Percentiles rank a stretch among this genome's conserved stretches.
phyloP scores from a whole-genome alignment of 176 grass and related monocot genomes.

The Triticum timopheevii region DNA sequence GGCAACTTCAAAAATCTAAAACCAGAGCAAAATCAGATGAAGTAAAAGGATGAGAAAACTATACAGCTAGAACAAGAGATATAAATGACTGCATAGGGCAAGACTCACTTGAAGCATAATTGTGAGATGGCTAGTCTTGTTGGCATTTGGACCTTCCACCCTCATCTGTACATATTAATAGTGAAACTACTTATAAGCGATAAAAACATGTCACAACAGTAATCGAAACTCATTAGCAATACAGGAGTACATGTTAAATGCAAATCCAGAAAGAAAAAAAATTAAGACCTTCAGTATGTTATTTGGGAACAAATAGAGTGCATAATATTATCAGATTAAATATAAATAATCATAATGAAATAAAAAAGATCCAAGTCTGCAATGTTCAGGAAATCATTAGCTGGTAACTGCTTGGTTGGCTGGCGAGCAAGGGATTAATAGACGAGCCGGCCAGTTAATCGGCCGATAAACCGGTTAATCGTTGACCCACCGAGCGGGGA shows the following conservation, averaged over 20 bases:
- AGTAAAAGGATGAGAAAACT: background rate
- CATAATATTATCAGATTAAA: slow-evolving; percentile 2
- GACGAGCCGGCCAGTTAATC: background rate
- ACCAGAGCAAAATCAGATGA: slow-evolving; percentile 4
- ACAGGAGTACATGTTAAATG: slow-evolving; percentile 8
- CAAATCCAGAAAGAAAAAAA: background rate
- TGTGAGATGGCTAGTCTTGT: slow-evolving; percentile 79
- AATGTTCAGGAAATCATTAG: background rate
- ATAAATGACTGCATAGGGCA: slow-evolving; percentile 15
- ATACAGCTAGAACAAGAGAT: slow-evolving; percentile 12
- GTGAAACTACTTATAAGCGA: slow-evolving; percentile 24
- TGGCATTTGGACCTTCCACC: slow-evolving; percentile 64
- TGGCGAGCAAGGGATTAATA: background rate
- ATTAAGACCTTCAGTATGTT: background rate
- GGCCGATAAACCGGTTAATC: background rate
- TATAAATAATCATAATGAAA: background rate
- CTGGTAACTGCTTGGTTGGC: background rate
- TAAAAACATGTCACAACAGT: background rate
- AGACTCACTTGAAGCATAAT: slow-evolving; percentile 90
- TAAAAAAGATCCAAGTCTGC: background rate
- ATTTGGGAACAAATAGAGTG: background rate
- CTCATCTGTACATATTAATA: slow-evolving; percentile 73
- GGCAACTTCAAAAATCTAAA: slow-evolving; percentile 94
- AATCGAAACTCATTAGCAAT: background rate
- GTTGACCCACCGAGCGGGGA: background rate